Base-by-base conservation (phyloP, 2,329 filamentous ascomycete species). In the Myotisia sp. region DNA sequence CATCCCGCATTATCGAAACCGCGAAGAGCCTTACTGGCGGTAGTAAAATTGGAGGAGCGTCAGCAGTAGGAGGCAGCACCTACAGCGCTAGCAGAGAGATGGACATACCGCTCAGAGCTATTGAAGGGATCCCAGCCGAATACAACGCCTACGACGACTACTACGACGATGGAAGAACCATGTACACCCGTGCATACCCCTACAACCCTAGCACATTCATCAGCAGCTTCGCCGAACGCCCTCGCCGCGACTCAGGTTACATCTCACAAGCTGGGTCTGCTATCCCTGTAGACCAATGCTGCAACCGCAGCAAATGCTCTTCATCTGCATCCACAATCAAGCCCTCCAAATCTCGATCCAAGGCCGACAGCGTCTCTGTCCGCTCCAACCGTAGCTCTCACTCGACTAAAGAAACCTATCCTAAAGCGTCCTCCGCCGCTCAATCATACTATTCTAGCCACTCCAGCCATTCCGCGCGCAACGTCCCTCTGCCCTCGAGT, bases 161-260 rank as follows among this genome's bases (percentile, higher is more conserved):
- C 37, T 10, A 20, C 9, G 33, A 42, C 23, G 36, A 39, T 24
- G 34, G 32, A 9, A n/a, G 29, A 22, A 29, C 33, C n/a, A 14
- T 13, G 5, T 35, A 35, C 23, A 22, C 24, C n/a, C 33, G 33
- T 19, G 5, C 19, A n/a, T 44, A 47, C 26, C 48, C 49, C 3
- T 51, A 46, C 41, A 50, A 52, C 33, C 50, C 54, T 29, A 56
- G 55, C 40, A 58, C 58, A 5, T 52, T 60, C 37, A 59, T 60
- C 46, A 61, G 56, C 51, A 58, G 53, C 40, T 60, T 56, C 44
- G 49, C 47, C 19, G 56, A 42, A 5, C 37, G 31, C 2, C 33
- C 42, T 19, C 48, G 51, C 6, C 53, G 49, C 19, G 26, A 33
- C 16, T 33, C 43, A 33, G 38, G 49, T 34, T 33, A 49, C 37